Conservation (phyloP, 306 rosid genomes). For the Sophora flavescens region DNA sequence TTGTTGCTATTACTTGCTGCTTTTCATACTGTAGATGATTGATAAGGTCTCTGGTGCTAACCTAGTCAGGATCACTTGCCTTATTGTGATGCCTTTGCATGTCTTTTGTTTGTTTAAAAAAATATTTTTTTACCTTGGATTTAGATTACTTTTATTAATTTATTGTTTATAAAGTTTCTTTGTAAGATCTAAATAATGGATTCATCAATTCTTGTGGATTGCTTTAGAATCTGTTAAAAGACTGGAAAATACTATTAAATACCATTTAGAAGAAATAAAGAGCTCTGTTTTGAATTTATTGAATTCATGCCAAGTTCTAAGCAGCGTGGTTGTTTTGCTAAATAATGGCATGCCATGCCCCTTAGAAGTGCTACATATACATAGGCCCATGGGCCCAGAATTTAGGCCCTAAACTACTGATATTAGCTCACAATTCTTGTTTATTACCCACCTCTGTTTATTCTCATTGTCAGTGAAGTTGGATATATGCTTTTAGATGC, state of each 20-base stretch:
- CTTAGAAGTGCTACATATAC: background rate
- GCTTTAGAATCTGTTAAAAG: slow-evolving; percentile 22
- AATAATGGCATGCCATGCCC: background rate
- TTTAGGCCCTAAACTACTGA: slow-evolving; percentile 8
- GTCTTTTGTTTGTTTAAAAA: too few species aligned
- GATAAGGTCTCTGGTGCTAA: too few species aligned
- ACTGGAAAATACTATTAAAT: slow-evolving; percentile 21
- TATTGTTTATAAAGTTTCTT: slow-evolving; percentile 8
- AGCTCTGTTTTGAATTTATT: slow-evolving; percentile 17
- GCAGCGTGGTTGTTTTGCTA: background rate
- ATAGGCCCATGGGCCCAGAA: background rate
- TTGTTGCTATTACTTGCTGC: slow-evolving; percentile 13
- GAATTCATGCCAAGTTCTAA: background rate
- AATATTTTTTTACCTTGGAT: slow-evolving; percentile 28
- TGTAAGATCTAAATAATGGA: background rate
- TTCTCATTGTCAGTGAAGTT: background rate
- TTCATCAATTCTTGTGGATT: slow-evolving; percentile 21
- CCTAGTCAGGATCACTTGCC: too few species aligned
- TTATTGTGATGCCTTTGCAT: too few species aligned
- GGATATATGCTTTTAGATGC: slow-evolving; percentile 1
- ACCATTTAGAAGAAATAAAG: slow-evolving; percentile 2
- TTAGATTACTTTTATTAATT: slow-evolving; percentile 32
- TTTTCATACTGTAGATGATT: too few species aligned
- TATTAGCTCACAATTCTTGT: slow-evolving; percentile 2
- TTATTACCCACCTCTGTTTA: background rate